Percentiles rank a stretch among this genome's conserved stretches.
Evolutionary conservation across 768 basidiomycete species (phyloP).

Genomic region (Trametes punicea): DNA sequence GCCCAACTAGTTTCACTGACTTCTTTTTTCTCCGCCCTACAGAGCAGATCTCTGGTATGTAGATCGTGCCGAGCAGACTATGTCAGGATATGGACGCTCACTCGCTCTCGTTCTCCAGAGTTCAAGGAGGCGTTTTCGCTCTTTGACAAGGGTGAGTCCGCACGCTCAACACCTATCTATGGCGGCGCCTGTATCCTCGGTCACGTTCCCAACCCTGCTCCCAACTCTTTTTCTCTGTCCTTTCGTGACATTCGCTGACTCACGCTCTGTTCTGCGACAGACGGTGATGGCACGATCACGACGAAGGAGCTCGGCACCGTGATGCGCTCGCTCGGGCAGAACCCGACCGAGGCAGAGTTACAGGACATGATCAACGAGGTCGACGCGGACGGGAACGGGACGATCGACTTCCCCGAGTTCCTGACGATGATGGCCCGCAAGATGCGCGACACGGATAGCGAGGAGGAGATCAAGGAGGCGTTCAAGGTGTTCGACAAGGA

Average conservation of each 20-base stretch:
- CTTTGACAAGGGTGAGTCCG: constrained; percentile 88
- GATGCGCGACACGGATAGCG: constrained; percentile 88
- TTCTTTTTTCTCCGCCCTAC: constrained; percentile 15
- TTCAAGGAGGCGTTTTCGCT: constrained; percentile 99
- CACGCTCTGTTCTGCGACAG: constrained; percentile 35
- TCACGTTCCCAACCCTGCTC: background rate
- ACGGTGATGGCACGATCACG: constrained; percentile 92
- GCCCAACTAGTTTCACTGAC: constrained; percentile 13
- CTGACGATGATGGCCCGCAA: constrained; percentile 82
- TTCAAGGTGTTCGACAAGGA: constrained; percentile 98
- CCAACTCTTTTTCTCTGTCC: background rate
- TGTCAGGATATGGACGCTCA: constrained; percentile 3
- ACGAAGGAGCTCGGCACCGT: constrained; percentile 88
- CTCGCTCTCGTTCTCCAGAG: constrained; percentile 45
- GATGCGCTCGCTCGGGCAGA: constrained; percentile 91
- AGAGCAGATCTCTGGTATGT: constrained; percentile 91
- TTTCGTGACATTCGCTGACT: background rate
- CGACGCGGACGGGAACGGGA: constrained; percentile 84
- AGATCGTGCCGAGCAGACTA: background rate
- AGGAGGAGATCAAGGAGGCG: constrained; percentile 95
- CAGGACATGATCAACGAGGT: constrained; percentile 97
- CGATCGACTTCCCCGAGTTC: constrained; percentile 81
- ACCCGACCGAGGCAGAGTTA: constrained; percentile 87
- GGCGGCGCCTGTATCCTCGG: background rate
- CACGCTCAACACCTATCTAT: constrained; percentile 12